phyloP scores from a whole-genome alignment of 805 yeast species.

The Vanderwaltozyma verrucispora region DNA sequence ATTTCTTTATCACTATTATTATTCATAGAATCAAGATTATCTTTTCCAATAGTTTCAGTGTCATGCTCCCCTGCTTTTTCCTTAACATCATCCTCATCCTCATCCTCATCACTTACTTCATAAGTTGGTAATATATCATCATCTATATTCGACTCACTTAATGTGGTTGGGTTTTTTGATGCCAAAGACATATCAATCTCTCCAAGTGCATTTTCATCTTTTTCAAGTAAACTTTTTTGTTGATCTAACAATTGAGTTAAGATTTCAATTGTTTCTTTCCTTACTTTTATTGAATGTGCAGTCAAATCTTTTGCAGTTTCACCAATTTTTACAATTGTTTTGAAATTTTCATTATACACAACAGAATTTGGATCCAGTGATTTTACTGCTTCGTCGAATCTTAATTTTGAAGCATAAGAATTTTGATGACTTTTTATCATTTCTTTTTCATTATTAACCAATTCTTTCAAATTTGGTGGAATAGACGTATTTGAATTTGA shows the following conservation, averaged over 20 bases:
- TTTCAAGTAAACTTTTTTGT: slow-evolving; percentile 18
- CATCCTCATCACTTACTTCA: slow-evolving; percentile 14
- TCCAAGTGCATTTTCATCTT: slow-evolving; percentile 20
- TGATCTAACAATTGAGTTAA: slow-evolving; percentile 19
- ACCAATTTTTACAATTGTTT: slow-evolving; percentile 26
- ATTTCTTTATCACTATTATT: not conserved
- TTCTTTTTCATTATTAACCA: slow-evolving; percentile 17
- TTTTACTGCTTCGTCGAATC: slow-evolving; percentile 22
- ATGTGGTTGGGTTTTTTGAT: slow-evolving; percentile 17
- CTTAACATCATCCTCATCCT: slow-evolving; percentile 1
- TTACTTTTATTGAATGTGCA: slow-evolving; percentile 19
- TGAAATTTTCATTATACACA: slow-evolving; percentile 22
- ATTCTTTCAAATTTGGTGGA: slow-evolving; percentile 28
- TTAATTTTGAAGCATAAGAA: slow-evolving; percentile 14
- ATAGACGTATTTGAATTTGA: slow-evolving; percentile 9
- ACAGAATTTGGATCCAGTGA: slow-evolving; percentile 20
- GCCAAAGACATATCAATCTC: slow-evolving; percentile 19
- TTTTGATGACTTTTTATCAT: slow-evolving; percentile 17
- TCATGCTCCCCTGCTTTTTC: too few species aligned
- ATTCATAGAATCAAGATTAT: too few species aligned
- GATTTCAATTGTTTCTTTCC: slow-evolving; percentile 20
- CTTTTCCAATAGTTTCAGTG: too few species aligned
- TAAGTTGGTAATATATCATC: slow-evolving; percentile 24
- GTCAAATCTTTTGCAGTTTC: slow-evolving; percentile 22
- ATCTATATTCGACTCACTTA: not conserved